Base-by-base conservation (phyloP, 108 stramenopile species). In the Conticribra guillardii region DNA sequence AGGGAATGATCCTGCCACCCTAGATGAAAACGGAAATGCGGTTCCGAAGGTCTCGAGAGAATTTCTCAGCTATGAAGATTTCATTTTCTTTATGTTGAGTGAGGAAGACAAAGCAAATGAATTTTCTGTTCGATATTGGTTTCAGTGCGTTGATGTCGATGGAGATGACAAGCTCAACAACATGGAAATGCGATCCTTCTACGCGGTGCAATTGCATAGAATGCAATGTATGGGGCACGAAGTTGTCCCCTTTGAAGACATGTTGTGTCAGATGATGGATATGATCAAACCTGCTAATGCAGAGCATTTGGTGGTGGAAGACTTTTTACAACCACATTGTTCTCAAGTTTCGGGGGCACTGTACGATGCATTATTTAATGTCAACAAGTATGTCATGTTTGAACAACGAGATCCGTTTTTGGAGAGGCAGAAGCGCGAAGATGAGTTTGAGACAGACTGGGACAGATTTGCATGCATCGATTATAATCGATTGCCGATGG, bases 141-240 rank as follows among this genome's bases (percentile, higher is more conserved):
- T 99, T 70, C 74, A 80, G 28, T 97, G 97, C 55, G 83, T 95
- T 23, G 99, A 99, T 79, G 90, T 99, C 1, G 97, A 98, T 75
- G 97, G 96, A 4, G 97, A 98, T 66, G 96, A 93, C 50, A 87
- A 86, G 59, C 75, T 99, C 27, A 95, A 93, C 59, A 96, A 95
- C 69, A 92, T 90, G 94, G 99, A 99, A 69, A 96, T 98, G 96
- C 82, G 93, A 31, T 84, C 79, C n/a, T 96, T 97, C 59, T 96
- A 97, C 72, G 88, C 84, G 8, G 84, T 92, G 8, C 97, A 98
- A 55, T 64, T 92, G 19, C 95, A 97, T 59, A 85, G 98, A 19
- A 96, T 99, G 96, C 95, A 96, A 71, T 95, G 94, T 50, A 93
- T 98, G 84, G 98, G 98, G 16, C 97, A 98, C 71, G 99, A 99